Evolutionary conservation across 2,329 filamentous ascomycete genomes (phyloP).

Genomic region (Penicillium sumatraense): DNA sequence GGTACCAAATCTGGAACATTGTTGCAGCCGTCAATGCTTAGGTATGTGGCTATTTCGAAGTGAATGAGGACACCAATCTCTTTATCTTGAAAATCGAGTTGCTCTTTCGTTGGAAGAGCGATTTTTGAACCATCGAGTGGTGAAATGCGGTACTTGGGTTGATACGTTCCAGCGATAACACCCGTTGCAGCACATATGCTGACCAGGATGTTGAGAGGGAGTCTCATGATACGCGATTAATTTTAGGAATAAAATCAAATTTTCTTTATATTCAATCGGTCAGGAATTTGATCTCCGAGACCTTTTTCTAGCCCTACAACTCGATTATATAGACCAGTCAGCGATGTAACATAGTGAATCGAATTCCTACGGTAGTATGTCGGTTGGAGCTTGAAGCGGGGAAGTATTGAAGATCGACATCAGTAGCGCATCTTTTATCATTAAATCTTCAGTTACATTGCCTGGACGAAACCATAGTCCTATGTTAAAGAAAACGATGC

Average conservation of each 20-base stretch:
- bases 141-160: conserved; percentile 13
- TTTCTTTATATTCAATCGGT: not conserved
- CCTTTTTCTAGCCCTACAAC: too few relatives aligned
- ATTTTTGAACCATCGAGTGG: conserved; percentile 15
- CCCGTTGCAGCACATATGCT: conserved; percentile 1
- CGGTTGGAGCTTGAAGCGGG: not conserved
- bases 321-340: not conserved
- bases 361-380: conserved; percentile 5
- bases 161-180: not conserved
- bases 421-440: not conserved
- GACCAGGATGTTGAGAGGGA: not conserved
- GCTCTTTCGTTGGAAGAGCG: conserved; percentile 13
- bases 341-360: not conserved
- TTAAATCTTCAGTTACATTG: not conserved
- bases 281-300: too few relatives aligned
- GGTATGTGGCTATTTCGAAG: conserved; percentile 13
- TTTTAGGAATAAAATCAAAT: not conserved
- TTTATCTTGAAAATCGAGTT: conserved; percentile 13
- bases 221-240: not conserved
- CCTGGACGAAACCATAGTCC: not conserved
- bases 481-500: not conserved
- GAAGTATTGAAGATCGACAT: conserved; percentile 3
- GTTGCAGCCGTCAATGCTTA: conserved; percentile 16
- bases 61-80: conserved; percentile 16
- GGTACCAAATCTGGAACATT: conserved; percentile 12